Base-by-base conservation (phyloP, 2,329 filamentous ascomycete species). In the Exophiala xenobiotica region DNA sequence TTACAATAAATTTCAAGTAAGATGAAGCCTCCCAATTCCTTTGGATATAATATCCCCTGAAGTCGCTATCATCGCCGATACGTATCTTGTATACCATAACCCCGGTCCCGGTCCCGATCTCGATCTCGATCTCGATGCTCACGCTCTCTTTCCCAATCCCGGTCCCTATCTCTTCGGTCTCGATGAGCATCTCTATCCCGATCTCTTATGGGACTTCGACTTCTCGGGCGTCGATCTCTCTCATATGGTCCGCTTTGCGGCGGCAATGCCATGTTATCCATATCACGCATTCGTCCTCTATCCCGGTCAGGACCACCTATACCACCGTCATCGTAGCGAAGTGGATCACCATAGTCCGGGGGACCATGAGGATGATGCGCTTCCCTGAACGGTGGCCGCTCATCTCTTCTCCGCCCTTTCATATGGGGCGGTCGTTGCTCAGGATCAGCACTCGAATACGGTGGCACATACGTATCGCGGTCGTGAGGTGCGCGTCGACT, bases 401-500 rank as follows among this genome's bases (percentile, higher is more conserved):
- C 52, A 29, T 51, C 51, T 39, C 49, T 45, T 31, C 48, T 46
- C 31, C 52, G 39, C 11, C 42, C 31, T 42, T 54, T 53, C 4
- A 27, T 18, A 6, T 27, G 45, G 8, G 41, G 46, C 3, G 43
- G 39, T 5, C 57, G 31, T 2, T 38, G 19, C 27, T 45, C 39
- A 6, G 58, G 57, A 46, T 62, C 57, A n/a, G 59, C 57, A 33
- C 33, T 46, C 9, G 61, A 62, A 39, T 63, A 63, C n/a, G 53
- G 31, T 12, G 61, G 60, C n/a, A 60, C 57, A 45, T 62, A 63
- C 18, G 59, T 62, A 38, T 63, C 61, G 22, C 55, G 55, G 23
- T 59, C 53, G n/a, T 57, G 46, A 24, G 39, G 27, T 16, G 47
- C 43, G n/a, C 43, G 33, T 37, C 51, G 40, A 33, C 16, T 24